These are phyloP conservation scores for Pneumocystis sp. DNA, from an alignment of 1,139 yeast genomes.

Conservation along the genomic window DNA sequence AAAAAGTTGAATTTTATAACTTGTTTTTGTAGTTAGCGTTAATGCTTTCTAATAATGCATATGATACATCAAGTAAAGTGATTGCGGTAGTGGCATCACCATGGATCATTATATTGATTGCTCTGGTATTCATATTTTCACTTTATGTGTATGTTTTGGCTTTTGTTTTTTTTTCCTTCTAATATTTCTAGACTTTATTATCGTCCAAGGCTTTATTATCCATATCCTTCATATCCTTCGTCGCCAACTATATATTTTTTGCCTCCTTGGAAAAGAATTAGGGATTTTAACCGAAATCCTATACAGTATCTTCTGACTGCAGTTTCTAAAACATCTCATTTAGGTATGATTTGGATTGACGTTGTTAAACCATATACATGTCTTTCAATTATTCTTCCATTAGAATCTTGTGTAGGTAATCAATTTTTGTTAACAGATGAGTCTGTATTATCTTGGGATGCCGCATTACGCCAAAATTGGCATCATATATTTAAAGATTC, in stretches of 20 bases:
- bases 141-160: neutral
- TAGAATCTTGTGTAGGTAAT: neutral
- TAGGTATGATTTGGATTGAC: neutral
- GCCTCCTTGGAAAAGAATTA: conserved; percentile 6
- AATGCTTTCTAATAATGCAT: neutral
- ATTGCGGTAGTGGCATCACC: neutral
- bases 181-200: conserved; percentile 3
- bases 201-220: conserved; percentile 7
- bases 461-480: neutral
- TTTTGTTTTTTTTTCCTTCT: neutral
- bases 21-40: neutral
- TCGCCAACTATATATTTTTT: conserved; percentile 5
- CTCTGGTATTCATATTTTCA: neutral
- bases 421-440: neutral
- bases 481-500: neutral
- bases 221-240: conserved; percentile 6
- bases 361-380: neutral
- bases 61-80: neutral
- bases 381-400: neutral
- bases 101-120: neutral
- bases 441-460: neutral
- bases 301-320: conserved; percentile 2
- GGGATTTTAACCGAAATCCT: conserved; percentile 4
- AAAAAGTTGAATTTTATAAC: neutral
- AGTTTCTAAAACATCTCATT: neutral